These are phyloP conservation scores for Beauveria pseudobassiana DNA, from an alignment of 2,329 filamentous ascomycete genomes.

Conservation along the genomic window DNA sequence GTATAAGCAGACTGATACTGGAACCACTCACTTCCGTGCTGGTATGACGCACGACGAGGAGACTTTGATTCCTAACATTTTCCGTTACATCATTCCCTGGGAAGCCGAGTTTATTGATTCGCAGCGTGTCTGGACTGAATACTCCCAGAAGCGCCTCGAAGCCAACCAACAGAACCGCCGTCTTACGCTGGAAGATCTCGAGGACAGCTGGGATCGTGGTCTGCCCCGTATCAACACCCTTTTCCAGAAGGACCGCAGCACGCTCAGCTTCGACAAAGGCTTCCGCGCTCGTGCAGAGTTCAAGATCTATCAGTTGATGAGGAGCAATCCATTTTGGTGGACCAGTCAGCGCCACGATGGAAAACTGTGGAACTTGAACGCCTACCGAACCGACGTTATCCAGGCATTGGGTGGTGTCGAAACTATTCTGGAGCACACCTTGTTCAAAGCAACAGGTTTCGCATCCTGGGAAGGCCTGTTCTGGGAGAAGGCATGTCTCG, in stretches of 20 bases:
- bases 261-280: constrained; percentile 95
- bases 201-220: constrained; percentile 97
- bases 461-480: constrained; percentile 95
- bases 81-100: constrained; percentile 99
- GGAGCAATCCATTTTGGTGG: constrained; percentile 99
- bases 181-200: constrained; percentile 88
- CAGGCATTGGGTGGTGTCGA: constrained; percentile 94
- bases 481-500: constrained; percentile 61
- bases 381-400: constrained; percentile 93
- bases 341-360: constrained; percentile 95
- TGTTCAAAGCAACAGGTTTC: constrained; percentile 96
- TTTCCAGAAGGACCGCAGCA: constrained; percentile 97
- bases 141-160: constrained; percentile 94
- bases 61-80: constrained; percentile 96
- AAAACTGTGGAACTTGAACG: constrained; percentile 95
- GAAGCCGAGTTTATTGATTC: constrained; percentile 99
- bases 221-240: constrained; percentile 96
- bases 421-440: constrained; percentile 91
- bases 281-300: constrained; percentile 94
- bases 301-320: constrained; percentile 98
- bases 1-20: constrained; percentile 96
- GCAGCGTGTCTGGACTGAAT: constrained; percentile 97
- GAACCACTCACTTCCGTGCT: constrained; percentile 91
- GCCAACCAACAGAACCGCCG: constrained; percentile 96
- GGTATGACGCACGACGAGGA: constrained; percentile 99